Base-by-base conservation (phyloP, 2,329 filamentous ascomycete genomes). In the Xylaria multiplex region DNA sequence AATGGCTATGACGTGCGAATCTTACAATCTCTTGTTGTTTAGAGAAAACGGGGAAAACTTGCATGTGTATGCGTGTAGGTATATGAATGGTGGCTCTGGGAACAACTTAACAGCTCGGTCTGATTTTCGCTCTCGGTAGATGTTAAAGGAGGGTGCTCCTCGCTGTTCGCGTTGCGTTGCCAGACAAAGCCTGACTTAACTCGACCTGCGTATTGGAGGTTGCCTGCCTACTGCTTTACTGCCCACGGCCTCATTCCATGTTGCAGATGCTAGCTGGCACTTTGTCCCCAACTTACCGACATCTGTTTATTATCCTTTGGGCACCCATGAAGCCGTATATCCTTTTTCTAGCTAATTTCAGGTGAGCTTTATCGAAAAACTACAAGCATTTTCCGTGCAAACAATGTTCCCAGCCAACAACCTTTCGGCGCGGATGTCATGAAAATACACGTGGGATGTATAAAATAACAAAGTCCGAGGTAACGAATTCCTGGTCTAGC, bases 11-110 rank as follows among this genome's bases (percentile, higher is more conserved):
- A 67, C 61, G 64, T 63, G 64, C 50, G 22, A 64, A 62, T 30
- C 46, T 59, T 49, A 8, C 52, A 37, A 56, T 50, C 30, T 52
- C 53, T 30, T 45, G 49, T 64, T 64, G 50, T 64, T 55, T 60
- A 62, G 62, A 59, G 35, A 27, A 56, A 53, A 50, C 35, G n/a
- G 40, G 50, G 55, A 57, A 27, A 58, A 56, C 43, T 52, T 61
- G 61, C 64, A 64, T 64, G 43, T 59, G 67, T 48, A 35, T 64
- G 64, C 67, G 67, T 69, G 67, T 69, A 69, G 61, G 55, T 64
- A 35, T 56, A 50, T 69, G 64, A 69, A 67, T 69, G 64, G 67
- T 57, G 50, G 59, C 50, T 61, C 40, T 56, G 24, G 37, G 40
- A 50, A 57, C n/a, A 55, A 55, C 22, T 8, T 4, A 9, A 49